Evolutionary conservation across 345 rosid genomes (phyloP).

Genomic region (Toxicodendron radicans): DNA sequence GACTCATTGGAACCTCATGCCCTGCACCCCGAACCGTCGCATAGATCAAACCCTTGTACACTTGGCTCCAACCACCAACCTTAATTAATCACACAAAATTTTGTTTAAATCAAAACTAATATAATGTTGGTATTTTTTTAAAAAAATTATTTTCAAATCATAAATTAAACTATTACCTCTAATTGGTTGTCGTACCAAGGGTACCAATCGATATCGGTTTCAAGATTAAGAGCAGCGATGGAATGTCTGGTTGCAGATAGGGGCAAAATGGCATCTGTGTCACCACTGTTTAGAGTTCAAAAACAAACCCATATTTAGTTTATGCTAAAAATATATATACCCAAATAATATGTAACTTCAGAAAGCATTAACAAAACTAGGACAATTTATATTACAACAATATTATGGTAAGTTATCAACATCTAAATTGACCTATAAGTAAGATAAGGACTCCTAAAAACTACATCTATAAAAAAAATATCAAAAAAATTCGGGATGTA

Average conservation of each 20-base stretch:
- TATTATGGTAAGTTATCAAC: too few species aligned
- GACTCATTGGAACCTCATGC: constrained; percentile 59
- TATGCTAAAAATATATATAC: too few species aligned
- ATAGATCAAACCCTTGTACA: constrained; percentile 49
- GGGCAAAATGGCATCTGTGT: constrained; percentile 62
- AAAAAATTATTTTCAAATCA: neutral
- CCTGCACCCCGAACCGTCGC: constrained; percentile 68
- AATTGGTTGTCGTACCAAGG: constrained; percentile 48
- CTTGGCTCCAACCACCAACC: constrained; percentile 71
- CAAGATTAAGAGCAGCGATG: constrained; percentile 43
- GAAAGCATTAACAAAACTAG: too few species aligned
- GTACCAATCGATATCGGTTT: constrained; percentile 41
- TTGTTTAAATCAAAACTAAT: neutral
- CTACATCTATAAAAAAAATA: too few species aligned
- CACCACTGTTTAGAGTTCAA: constrained; percentile 42
- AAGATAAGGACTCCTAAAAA: too few species aligned
- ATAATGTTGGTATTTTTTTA: neutral
- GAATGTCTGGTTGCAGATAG: constrained; percentile 60
- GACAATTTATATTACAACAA: too few species aligned
- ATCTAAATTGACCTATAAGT: too few species aligned
- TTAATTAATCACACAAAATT: constrained; percentile 8
- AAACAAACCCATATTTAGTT: neutral
- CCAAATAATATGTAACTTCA: too few species aligned
- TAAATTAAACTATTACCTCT: constrained; percentile 24
- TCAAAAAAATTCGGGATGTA: too few species aligned